Evolutionary conservation across 306 rosid genomes (phyloP), one percentile per base, ranked within the genome.

Genomic region (Purshia tridentata): DNA sequence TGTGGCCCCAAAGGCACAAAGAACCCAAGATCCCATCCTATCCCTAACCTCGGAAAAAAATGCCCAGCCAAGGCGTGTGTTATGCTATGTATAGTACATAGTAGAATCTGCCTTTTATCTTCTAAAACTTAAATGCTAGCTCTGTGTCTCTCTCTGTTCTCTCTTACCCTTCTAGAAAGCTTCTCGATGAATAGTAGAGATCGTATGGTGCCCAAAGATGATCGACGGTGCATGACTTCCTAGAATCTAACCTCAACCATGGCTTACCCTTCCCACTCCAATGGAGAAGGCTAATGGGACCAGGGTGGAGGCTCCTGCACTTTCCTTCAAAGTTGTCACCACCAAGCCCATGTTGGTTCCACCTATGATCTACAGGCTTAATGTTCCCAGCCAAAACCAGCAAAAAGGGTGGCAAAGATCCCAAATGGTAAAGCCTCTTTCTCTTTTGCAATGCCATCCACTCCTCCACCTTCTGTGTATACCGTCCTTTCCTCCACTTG

Each of bases 251-350:
- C 65, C 93, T 78, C 57, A 90, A 70, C 93, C 91, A 88, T 4
- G 96, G 92, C 81, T 86, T 88, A 3, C 93, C 96, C 67, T 88
- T 90, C 0, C 96, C 96, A 55, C 93, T 90, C 93, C 96, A 90
- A 76, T 90, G 96, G 57, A 90, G 57, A 37, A 90, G 69, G 72
- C 91, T 88, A 39, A 88, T 81, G 6, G 93, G 91, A 6, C 93
- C 93, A 22, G 96, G 93, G 67, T 88, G 93, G 42, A 86, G 41
- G 1, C 67, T 73, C 78, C 93, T 72, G 12, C 93, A 90, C 58
- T 76, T 86, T 0, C 96, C 92, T 81, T 90, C 86, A 29, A 86
- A 72, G 56, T 88, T 90, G 57, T 90, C 93, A 16, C 93, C 96
- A 6, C 96, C 91, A 4, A 90, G 79, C 11, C 96, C 96, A 56